These are phyloP conservation scores for Pascua guehoae DNA, from an alignment of 1,284 basidiomycete genomes.

Conservation along the genomic window DNA sequence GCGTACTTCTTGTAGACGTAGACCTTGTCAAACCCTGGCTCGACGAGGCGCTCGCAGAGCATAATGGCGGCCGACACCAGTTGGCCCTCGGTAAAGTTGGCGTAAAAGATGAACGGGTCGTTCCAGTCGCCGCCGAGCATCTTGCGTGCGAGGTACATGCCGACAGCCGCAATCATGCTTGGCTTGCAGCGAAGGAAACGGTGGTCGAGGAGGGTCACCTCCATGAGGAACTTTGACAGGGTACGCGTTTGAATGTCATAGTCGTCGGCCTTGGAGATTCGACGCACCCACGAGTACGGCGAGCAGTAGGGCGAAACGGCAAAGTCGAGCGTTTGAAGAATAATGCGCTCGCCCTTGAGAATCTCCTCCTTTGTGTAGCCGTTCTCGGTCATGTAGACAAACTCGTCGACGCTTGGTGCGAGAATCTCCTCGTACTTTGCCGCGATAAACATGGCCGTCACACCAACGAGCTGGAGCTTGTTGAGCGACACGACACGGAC, in stretches of 20 bases:
- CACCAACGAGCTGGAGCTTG: conserved; percentile 63
- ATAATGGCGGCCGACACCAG: conserved; percentile 76
- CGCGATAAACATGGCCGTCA: conserved; percentile 64
- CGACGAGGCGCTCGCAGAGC: conserved; percentile 78
- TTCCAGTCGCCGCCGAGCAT: conserved; percentile 93
- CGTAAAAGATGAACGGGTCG: conserved; percentile 89
- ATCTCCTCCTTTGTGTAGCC: conserved; percentile 94
- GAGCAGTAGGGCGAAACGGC: conserved; percentile 96
- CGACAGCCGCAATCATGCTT: conserved; percentile 90
- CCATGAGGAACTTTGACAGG: conserved; percentile 94
- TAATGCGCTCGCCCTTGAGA: conserved; percentile 93
- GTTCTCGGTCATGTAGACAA: conserved; percentile 95
- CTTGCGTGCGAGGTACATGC: conserved; percentile 90
- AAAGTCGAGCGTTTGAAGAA: conserved; percentile 87
- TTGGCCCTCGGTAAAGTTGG: conserved; percentile 86
- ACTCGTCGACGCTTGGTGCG: conserved; percentile 88
- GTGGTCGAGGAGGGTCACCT: conserved; percentile 89
- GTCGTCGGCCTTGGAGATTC: conserved; percentile 97
- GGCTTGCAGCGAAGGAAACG: conserved; percentile 92
- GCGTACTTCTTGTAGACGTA: conserved; percentile 97
- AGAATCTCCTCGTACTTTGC: conserved; percentile 65
- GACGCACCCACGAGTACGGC: conserved; percentile 98
- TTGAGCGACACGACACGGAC: conserved; percentile 60
- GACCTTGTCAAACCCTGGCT: conserved; percentile 73
- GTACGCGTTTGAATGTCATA: conserved; percentile 98